These are phyloP conservation scores for Onygenales sp. DNA, from an alignment of 2,329 filamentous ascomycete genomes.

Conservation along the genomic window DNA sequence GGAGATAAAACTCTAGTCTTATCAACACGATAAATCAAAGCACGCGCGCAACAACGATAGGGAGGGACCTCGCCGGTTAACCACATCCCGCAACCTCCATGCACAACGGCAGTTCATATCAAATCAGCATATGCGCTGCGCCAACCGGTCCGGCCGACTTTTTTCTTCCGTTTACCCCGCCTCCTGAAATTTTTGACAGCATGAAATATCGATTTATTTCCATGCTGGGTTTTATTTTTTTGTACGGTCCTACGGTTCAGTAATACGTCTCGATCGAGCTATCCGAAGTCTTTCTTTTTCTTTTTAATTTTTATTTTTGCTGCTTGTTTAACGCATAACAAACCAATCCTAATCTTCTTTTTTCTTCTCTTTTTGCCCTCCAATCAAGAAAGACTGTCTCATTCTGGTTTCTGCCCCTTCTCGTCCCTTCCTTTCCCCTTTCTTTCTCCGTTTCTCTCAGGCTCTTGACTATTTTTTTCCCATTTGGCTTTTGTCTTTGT, in stretches of 20 bases:
- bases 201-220: too few relatives aligned
- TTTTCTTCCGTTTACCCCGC: not conserved
- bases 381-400: not conserved
- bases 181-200: too few relatives aligned
- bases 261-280: not conserved
- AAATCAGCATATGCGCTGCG: not conserved
- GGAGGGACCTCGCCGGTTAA: not conserved
- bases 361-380: not conserved
- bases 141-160: not conserved
- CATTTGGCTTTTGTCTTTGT: too few relatives aligned
- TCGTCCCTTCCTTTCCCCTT: conserved; percentile 11
- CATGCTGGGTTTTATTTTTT: conserved; percentile 1
- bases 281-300: conserved; percentile 1
- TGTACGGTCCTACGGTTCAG: conserved; percentile 1
- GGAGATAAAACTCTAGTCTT: conserved; percentile 56
- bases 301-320: conserved; percentile 14
- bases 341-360: not conserved
- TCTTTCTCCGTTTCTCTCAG: conserved; percentile 12
- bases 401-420: not conserved
- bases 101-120: not conserved
- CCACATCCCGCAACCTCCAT: not conserved
- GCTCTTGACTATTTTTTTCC: too few relatives aligned
- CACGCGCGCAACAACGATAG: not conserved
- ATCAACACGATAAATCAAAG: not conserved
- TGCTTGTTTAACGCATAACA: conserved; percentile 11